Base-by-base conservation (phyloP, 352 stramenopile species). In the Globisporangium irregulare region DNA sequence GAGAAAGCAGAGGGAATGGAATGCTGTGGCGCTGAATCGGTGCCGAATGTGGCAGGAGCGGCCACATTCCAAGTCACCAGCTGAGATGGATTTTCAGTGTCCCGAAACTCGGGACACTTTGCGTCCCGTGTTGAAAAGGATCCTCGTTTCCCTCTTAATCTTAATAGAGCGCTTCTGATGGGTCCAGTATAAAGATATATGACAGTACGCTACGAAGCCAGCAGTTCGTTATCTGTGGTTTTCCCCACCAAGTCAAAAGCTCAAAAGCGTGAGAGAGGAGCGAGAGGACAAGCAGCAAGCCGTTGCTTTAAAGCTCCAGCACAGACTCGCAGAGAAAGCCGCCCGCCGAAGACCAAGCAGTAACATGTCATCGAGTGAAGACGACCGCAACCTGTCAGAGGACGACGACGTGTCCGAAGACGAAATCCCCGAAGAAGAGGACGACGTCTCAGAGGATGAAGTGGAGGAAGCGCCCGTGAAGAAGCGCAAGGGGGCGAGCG, bases 281-380 rank as follows among this genome's bases (percentile, higher is more conserved):
- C 48, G 20, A 55, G 9, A 5, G 48, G 25, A 24, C 15, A 43
- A 41, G 38, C 59, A 63, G 38, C 56, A 67, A 69, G 12, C 18
- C 15, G 20, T 29, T 25, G 20, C 41, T 25, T 29, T 25, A n/a
- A 24, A n/a, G 24, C 14, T 53, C 4, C 15, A 38, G 27, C n/a
- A 20, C 41, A 50, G 41, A 50, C 18, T 20, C 4, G 15, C 15
- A 59, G 10, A 56, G 12, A 56, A 34, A 36, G 32, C 20, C n/a
- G 15, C 38, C 38, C 38, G 14, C 38, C 51, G 20, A 15, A 20
- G 14, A 46, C 38, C 18, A 20, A 41, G 55, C 29, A 60, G 27
- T 15, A 59, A 18, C 25, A 95, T 96, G 88, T 96, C 87, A 77
- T 96, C 89, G 65, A 93, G 86, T 60, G 89, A 96, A 72, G 89